phyloP scores from a whole-genome alignment of 495 filamentous ascomycete species.

The Neurospora sublineolata region DNA sequence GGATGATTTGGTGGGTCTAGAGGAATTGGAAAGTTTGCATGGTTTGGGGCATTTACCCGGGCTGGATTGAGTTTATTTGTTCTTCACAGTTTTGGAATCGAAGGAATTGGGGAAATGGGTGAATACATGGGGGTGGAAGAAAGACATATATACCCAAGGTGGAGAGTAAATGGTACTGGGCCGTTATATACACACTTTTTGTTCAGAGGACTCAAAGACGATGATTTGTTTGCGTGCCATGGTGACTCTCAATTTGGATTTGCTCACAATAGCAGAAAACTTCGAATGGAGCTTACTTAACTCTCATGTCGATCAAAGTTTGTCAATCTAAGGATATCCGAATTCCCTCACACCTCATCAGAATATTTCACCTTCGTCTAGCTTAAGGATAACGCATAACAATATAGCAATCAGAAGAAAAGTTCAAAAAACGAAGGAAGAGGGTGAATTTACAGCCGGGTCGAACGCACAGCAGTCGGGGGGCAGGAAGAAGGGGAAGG shows the following conservation, averaged over 20 bases:
- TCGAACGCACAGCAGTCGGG: background rate
- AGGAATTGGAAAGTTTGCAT: constrained; percentile 14
- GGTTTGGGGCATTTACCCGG: constrained; percentile 19
- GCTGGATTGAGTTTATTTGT: constrained; percentile 10
- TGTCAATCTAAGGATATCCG: background rate
- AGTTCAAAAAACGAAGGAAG: background rate
- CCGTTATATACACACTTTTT: background rate
- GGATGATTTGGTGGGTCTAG: constrained; percentile 11
- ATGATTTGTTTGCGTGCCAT: background rate
- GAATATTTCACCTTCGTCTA: background rate
- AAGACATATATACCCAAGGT: background rate
- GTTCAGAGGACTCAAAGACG: background rate
- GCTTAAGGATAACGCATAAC: background rate
- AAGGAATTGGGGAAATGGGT: background rate
- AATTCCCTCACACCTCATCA: background rate
- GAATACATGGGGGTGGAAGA: background rate
- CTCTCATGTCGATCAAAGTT: background rate
- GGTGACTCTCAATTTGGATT: background rate
- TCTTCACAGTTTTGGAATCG: background rate
- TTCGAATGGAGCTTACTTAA: background rate
- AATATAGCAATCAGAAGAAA: background rate
- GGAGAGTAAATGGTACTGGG: background rate
- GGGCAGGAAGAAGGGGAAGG: background rate
- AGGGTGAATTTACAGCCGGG: background rate
- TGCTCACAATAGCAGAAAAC: background rate